Conservation (phyloP, 208 protist species). For the Trypanosoma congolense region DNA sequence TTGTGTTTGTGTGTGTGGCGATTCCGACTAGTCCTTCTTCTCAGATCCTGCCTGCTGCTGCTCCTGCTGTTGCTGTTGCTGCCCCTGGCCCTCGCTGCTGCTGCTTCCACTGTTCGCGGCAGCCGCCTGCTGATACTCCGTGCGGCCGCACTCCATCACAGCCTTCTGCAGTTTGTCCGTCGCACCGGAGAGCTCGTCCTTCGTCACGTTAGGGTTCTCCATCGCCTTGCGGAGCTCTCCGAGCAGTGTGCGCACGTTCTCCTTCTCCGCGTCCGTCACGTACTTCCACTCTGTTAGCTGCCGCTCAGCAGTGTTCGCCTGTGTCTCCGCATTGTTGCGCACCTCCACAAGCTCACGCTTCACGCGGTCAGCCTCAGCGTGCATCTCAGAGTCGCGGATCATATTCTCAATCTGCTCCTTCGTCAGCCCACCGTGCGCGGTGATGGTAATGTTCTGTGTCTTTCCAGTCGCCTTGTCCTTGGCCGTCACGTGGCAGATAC, state of each 20-base stretch:
- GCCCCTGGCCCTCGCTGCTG: background rate
- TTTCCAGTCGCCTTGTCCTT: constrained; percentile 96
- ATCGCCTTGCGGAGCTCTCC: constrained; percentile 58
- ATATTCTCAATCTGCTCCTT: constrained; percentile 86
- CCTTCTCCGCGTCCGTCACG: constrained; percentile 68
- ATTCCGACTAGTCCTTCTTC: background rate
- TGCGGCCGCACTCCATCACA: constrained; percentile 72
- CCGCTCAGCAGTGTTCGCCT: constrained; percentile 63
- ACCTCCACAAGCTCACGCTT: constrained; percentile 74
- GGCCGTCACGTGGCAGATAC: constrained; percentile 97
- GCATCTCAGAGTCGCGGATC: constrained; percentile 78
- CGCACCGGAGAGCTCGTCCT: constrained; percentile 50
- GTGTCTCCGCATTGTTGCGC: constrained; percentile 82
- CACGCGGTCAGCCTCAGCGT: constrained; percentile 71
- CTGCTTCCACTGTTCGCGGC: constrained; percentile 35
- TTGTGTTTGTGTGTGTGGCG: no score
- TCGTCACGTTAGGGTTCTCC: constrained; percentile 59
- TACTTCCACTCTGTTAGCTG: constrained; percentile 84
- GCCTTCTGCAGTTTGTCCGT: constrained; percentile 81
- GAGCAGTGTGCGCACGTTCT: constrained; percentile 50
- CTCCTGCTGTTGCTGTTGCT: constrained; percentile 16
- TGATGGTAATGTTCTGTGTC: constrained; percentile 94
- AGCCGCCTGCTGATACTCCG: constrained; percentile 74
- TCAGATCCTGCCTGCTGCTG: constrained; percentile 21
- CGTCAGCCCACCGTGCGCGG: constrained; percentile 66